A percentile compares a stretch with the other conserved stretches of the same genome.
These are phyloP conservation scores for Batrachochytrium dendrobatidis DNA, from an alignment of 371 early-diverging fungal species.

Conservation along the genomic window DNA sequence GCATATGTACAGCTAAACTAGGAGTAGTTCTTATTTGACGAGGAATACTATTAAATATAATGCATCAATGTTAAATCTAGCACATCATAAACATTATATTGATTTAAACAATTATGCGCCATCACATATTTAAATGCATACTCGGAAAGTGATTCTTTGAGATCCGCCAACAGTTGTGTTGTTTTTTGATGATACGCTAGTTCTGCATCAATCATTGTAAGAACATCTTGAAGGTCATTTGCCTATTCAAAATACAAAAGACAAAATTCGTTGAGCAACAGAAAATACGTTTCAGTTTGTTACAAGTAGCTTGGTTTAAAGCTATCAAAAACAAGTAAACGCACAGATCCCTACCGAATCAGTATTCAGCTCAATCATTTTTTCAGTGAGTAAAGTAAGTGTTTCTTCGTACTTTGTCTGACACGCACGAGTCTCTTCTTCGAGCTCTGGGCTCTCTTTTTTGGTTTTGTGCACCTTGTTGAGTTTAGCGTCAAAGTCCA, in stretches of 20 bases:
- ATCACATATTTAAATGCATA: too few species aligned
- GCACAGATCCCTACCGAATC: constrained; percentile 16
- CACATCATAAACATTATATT: too few species aligned
- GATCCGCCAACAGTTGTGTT: constrained; percentile 34
- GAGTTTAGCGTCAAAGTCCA: constrained; percentile 88
- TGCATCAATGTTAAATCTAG: too few species aligned
- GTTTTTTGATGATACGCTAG: constrained; percentile 41
- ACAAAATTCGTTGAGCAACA: too few species aligned
- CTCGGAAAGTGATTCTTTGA: constrained; percentile 22
- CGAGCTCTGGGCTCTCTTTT: constrained; percentile 82
- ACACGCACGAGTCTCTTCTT: constrained; percentile 82
- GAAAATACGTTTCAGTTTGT: not conserved
- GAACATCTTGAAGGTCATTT: constrained; percentile 47
- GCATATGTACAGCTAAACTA: too few species aligned
- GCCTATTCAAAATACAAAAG: too few species aligned
- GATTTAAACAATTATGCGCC: too few species aligned
- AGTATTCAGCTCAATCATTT: constrained; percentile 38
- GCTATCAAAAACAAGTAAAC: not conserved
- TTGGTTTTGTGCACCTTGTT: constrained; percentile 77
- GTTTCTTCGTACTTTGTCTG: constrained; percentile 89
- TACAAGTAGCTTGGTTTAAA: not conserved
- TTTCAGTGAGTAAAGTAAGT: constrained; percentile 24
- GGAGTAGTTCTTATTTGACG: too few species aligned
- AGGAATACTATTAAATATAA: too few species aligned
- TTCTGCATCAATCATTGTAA: constrained; percentile 50